Conservation (phyloP, 2,329 filamentous ascomycete genomes). For the Zasmidium cellare region DNA sequence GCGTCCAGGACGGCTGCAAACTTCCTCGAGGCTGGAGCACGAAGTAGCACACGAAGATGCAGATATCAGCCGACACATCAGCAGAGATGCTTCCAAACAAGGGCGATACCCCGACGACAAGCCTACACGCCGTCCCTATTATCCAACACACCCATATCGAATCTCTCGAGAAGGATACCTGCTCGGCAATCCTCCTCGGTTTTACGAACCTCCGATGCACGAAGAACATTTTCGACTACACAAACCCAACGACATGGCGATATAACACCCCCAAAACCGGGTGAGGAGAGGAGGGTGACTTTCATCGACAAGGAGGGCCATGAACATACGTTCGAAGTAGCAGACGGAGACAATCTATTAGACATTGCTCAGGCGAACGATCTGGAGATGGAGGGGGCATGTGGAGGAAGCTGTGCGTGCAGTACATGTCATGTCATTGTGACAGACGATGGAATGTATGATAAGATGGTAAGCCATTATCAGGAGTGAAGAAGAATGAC, state of each 20-base stretch:
- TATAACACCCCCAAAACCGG: conserved; percentile 77
- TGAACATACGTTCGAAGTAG: conserved; percentile 74
- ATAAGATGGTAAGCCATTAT: conserved; percentile 34
- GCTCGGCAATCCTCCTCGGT: neutral
- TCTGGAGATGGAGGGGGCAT: conserved; percentile 96
- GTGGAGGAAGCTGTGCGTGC: conserved; percentile 90
- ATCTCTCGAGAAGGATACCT: neutral
- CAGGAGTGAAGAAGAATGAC: neutral
- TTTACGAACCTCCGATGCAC: conserved; percentile 22
- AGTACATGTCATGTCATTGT: conserved; percentile 93
- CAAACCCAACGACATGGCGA: conserved; percentile 69
- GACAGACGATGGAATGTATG: conserved; percentile 61
- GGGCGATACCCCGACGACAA: conserved; percentile 8
- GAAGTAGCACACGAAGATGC: conserved; percentile 1
- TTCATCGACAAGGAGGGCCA: conserved; percentile 90
- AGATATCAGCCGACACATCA: conserved; percentile 3
- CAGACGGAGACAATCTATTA: conserved; percentile 85
- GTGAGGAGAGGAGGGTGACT: conserved; percentile 87
- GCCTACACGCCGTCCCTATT: conserved; percentile 2
- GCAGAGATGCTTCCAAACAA: conserved; percentile 7
- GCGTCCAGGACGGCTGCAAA: conserved; percentile 3
- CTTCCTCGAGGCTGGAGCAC: conserved; percentile 1
- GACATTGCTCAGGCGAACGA: conserved; percentile 95
- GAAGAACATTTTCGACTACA: conserved; percentile 63
- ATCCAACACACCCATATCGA: neutral